These are phyloP conservation scores for Trametes cinnabarina DNA, from an alignment of 768 basidiomycete genomes.

Conservation along the genomic window DNA sequence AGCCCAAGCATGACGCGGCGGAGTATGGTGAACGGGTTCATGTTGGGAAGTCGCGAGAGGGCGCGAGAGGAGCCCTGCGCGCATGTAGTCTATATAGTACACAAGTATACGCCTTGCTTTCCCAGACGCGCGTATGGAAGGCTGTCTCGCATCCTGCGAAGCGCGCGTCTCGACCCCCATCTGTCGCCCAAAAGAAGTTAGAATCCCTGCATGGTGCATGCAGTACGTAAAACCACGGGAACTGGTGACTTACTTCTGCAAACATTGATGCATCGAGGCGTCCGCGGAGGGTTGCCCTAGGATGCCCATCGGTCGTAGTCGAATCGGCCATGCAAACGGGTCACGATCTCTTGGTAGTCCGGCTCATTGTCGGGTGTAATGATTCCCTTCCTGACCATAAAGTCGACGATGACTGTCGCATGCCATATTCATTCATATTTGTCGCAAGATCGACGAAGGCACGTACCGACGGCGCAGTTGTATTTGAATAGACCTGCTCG, in stretches of 20 bases:
- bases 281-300: background rate
- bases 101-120: no score
- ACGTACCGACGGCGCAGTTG: constrained; percentile 81
- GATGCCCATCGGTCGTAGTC: constrained; percentile 44
- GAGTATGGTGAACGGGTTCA: constrained; percentile 11
- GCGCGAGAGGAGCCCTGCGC: background rate
- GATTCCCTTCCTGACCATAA: constrained; percentile 82
- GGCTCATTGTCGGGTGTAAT: constrained; percentile 89
- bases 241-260: background rate
- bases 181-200: constrained; percentile 2
- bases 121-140: background rate
- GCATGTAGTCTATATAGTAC: background rate
- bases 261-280: background rate
- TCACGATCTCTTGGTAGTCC: constrained; percentile 72
- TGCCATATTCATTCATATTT: no score
- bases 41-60: background rate
- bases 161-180: background rate
- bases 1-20: constrained; percentile 16
- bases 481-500: constrained; percentile 80
- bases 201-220: background rate
- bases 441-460: no score
- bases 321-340: constrained; percentile 70
- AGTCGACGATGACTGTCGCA: constrained; percentile 87
- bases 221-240: background rate
- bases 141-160: background rate